Evolutionary conservation across 441 rosid genomes (phyloP).

Genomic region (Adansonia madagascariensis): DNA sequence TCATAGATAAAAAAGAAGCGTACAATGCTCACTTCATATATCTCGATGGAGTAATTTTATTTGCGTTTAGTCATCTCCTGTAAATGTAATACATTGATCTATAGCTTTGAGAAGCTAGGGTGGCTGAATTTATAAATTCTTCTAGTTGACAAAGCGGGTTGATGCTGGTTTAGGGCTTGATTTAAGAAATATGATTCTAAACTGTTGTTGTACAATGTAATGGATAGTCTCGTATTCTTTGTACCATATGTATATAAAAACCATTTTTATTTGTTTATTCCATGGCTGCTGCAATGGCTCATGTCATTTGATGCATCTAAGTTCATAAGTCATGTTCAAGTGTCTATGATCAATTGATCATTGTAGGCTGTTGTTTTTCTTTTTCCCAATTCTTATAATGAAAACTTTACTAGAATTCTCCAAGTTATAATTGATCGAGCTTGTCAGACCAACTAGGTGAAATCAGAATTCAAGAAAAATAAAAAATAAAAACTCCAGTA

Average conservation of each 20-base stretch:
- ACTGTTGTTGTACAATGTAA: slow-evolving; percentile 11
- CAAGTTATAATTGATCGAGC: background rate
- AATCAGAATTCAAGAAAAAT: too few species aligned
- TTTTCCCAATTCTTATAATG: background rate
- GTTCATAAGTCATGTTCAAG: background rate
- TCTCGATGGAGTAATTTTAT: slow-evolving; percentile 27
- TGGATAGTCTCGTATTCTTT: background rate
- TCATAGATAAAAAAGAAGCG: slow-evolving; percentile 37
- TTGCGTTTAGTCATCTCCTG: slow-evolving; percentile 11
- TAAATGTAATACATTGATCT: slow-evolving; percentile 17
- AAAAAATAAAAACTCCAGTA: too few species aligned
- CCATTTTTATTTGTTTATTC: background rate
- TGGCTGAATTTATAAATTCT: background rate
- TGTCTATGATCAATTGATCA: background rate
- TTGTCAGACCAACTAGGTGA: background rate
- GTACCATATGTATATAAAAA: background rate
- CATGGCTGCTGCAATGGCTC: background rate
- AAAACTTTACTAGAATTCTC: background rate
- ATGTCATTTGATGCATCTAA: background rate
- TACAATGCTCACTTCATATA: slow-evolving; percentile 9
- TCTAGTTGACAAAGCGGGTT: background rate
- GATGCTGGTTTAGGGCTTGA: background rate
- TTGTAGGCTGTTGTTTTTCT: background rate
- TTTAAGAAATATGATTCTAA: background rate
- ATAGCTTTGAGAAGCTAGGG: slow-evolving; percentile 16